Percentiles rank a stretch among this genome's conserved stretches.
These are phyloP conservation scores for Arachnopeziza araneosa DNA, from an alignment of 2,329 filamentous ascomycete genomes.

Conservation along the genomic window DNA sequence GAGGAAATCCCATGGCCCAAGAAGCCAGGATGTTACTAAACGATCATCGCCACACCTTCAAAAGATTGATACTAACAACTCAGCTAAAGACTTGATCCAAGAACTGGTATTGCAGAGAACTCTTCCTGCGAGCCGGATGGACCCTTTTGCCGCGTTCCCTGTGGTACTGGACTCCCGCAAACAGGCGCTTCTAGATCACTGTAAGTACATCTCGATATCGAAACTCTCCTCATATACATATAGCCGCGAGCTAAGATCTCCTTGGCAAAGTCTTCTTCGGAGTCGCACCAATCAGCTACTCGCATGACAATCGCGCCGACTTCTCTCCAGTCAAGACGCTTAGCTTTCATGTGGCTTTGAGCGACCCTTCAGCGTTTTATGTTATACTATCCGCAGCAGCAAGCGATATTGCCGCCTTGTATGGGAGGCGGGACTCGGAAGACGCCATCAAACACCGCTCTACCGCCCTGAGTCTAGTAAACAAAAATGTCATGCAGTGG, in stretches of 20 bases:
- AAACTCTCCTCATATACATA: background rate
- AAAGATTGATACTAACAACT: background rate
- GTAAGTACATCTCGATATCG: conserved; percentile 1
- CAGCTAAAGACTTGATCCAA: background rate
- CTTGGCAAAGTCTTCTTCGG: conserved; percentile 9
- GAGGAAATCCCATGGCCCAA: background rate
- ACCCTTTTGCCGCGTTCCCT: conserved; percentile 8
- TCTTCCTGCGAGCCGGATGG: background rate
- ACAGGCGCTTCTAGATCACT: conserved; percentile 7
- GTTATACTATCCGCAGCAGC: conserved; percentile 5
- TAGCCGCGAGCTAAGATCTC: background rate
- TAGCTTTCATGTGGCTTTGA: conserved; percentile 6
- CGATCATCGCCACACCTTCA: background rate
- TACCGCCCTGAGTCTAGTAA: conserved; percentile 9
- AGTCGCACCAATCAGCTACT: conserved; percentile 2
- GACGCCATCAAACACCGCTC: conserved; percentile 4
- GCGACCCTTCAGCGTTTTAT: conserved; percentile 7
- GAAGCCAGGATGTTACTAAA: background rate
- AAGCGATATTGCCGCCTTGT: conserved; percentile 5
- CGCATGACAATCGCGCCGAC: conserved; percentile 2
- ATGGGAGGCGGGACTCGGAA: conserved; percentile 2
- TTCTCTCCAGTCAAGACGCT: conserved; percentile 10
- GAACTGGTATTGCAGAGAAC: background rate
- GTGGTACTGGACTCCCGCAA: conserved; percentile 1
- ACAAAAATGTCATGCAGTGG: conserved; percentile 2